Percentiles rank a stretch among this genome's conserved stretches.
Conservation (phyloP, 1,284 basidiomycete species). For the Sporisorium scitamineum region DNA sequence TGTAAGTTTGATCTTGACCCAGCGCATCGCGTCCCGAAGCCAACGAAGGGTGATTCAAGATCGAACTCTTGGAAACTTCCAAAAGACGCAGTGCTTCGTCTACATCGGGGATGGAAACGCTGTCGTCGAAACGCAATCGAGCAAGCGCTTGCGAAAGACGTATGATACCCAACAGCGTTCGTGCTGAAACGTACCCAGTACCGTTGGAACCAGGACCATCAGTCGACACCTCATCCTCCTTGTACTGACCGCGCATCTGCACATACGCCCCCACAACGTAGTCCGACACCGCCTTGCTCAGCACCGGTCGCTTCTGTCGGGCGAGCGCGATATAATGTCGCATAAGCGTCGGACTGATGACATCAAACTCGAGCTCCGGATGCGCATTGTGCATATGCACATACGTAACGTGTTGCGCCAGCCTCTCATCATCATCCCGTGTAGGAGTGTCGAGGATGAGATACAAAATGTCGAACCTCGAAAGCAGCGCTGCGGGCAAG, state of each 20-base stretch:
- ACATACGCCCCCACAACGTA: conserved; percentile 97
- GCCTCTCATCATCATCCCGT: conserved; percentile 91
- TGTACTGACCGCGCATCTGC: conserved; percentile 88
- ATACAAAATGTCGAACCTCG: conserved; percentile 96
- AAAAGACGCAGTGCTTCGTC: conserved; percentile 96
- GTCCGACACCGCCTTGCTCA: conserved; percentile 86
- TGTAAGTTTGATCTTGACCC: conserved; percentile 48
- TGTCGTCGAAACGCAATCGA: conserved; percentile 83
- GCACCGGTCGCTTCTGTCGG: conserved; percentile 86
- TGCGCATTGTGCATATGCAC: conserved; percentile 97
- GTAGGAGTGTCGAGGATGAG: conserved; percentile 95
- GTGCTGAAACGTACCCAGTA: conserved; percentile 85
- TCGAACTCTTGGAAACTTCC: conserved; percentile 92
- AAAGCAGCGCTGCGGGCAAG: conserved; percentile 92
- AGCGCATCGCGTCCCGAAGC: conserved; percentile 17
- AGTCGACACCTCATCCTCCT: conserved; percentile 89
- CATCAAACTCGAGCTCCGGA: conserved; percentile 77
- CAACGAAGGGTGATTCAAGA: conserved; percentile 69
- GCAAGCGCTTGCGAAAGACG: conserved; percentile 95
- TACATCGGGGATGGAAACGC: conserved; percentile 87
- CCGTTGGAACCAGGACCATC: not conserved
- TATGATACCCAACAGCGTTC: conserved; percentile 92
- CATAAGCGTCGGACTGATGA: conserved; percentile 87
- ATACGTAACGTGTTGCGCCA: conserved; percentile 96
- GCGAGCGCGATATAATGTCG: conserved; percentile 96